These are phyloP conservation scores for Penicillium italicum DNA, from an alignment of 2,329 filamentous ascomycete species.

Conservation along the genomic window DNA sequence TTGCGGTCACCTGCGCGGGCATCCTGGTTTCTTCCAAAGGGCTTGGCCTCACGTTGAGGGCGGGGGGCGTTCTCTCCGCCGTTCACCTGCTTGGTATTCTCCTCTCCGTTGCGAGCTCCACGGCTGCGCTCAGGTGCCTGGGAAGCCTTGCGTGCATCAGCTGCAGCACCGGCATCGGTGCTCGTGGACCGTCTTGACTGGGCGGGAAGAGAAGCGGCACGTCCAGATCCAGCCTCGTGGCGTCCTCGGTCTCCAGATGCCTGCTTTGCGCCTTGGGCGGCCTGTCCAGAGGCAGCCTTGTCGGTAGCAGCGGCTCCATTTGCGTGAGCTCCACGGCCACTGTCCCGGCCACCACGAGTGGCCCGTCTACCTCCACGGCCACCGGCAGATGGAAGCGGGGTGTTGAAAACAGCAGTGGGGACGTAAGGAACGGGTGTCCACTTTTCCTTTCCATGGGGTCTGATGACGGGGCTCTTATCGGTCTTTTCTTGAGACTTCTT, in stretches of 20 bases:
- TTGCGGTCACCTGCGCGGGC: constrained; percentile 25
- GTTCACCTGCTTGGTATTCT: constrained; percentile 27
- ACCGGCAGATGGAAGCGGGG: constrained; percentile 56
- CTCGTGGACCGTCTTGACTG: constrained; percentile 37
- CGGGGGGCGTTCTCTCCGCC: constrained; percentile 31
- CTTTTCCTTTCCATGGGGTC: constrained; percentile 66
- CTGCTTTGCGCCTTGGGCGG: constrained; percentile 32
- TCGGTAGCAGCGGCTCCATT: constrained; percentile 31
- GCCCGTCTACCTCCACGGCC: constrained; percentile 54
- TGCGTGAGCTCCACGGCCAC: constrained; percentile 44
- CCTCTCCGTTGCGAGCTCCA: constrained; percentile 33
- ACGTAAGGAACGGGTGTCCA: constrained; percentile 83
- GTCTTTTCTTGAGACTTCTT: constrained; percentile 66
- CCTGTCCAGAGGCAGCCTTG: constrained; percentile 32
- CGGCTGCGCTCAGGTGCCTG: constrained; percentile 32
- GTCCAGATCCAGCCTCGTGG: constrained; percentile 35
- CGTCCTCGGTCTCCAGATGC: constrained; percentile 33
- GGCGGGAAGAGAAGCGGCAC: constrained; percentile 41
- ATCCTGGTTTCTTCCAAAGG: constrained; percentile 35
- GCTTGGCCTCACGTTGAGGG: constrained; percentile 34
- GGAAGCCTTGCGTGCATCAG: constrained; percentile 34
- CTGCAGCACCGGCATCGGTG: constrained; percentile 27
- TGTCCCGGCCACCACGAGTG: constrained; percentile 54
- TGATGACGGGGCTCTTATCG: constrained; percentile 56
- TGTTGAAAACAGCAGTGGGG: constrained; percentile 81